Percentiles rank a stretch among this genome's conserved stretches.
phyloP scores from a whole-genome alignment of 192 early-diverging fungal species.

The Neocallimastix lanati region DNA sequence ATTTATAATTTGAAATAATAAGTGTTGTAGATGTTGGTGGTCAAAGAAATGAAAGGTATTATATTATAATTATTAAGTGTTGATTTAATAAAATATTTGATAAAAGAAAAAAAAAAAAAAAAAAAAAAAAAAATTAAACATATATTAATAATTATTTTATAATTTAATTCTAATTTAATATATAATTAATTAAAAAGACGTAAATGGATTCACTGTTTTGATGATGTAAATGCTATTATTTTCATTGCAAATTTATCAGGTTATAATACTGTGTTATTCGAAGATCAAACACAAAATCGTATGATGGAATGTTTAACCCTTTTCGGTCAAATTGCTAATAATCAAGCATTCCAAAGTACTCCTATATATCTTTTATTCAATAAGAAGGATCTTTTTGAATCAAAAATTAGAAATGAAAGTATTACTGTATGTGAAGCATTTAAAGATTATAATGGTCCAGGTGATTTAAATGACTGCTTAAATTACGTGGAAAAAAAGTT shows the following conservation, averaged over 20 bases:
- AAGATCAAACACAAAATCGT: slow-evolving; percentile 2
- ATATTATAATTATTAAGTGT: too few relatives aligned
- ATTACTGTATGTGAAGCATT: slow-evolving; percentile 1
- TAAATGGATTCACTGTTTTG: slow-evolving; percentile 2
- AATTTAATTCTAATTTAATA: too few relatives aligned
- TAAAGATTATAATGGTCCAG: background rate
- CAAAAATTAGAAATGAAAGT: slow-evolving; percentile 1
- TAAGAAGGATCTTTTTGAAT: slow-evolving; percentile 4
- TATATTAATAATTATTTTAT: too few relatives aligned
- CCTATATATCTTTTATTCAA: background rate
- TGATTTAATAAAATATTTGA: too few relatives aligned
- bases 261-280: slow-evolving; percentile 1
- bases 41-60: slow-evolving; percentile 1
- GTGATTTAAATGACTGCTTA: background rate
- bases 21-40: slow-evolving; percentile 1
- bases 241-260: background rate
- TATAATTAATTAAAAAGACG: background rate
- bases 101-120: too few relatives aligned
- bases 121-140: too few relatives aligned
- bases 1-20: too few relatives aligned
- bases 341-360: background rate
- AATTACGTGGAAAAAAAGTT: background rate
- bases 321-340: slow-evolving; percentile 1
- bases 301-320: slow-evolving; percentile 3
- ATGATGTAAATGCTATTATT: background rate